These are phyloP conservation scores for Phytophthora colocasiae DNA, from an alignment of 352 stramenopile genomes.

Conservation along the genomic window DNA sequence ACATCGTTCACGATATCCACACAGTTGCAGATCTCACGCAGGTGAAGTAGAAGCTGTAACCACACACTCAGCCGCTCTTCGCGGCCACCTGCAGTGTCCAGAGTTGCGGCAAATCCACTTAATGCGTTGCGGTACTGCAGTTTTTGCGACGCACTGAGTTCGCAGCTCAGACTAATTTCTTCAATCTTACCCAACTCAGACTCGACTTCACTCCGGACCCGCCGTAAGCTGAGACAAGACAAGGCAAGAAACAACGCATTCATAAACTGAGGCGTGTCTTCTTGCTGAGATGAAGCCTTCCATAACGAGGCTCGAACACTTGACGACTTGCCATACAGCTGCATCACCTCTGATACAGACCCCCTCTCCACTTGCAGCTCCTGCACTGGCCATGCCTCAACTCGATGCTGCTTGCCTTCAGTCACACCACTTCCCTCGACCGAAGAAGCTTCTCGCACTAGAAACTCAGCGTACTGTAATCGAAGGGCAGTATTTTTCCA, in stretches of 20 bases:
- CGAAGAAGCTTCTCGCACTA: constrained; percentile 39
- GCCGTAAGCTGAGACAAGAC: constrained; percentile 68
- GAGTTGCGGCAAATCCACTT: constrained; percentile 56
- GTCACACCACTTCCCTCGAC: constrained; percentile 1
- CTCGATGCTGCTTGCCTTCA: constrained; percentile 26
- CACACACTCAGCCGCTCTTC: constrained; percentile 70
- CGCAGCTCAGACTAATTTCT: constrained; percentile 79
- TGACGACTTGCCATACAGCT: constrained; percentile 54
- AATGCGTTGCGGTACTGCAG: constrained; percentile 76
- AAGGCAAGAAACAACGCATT: constrained; percentile 58
- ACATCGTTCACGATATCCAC: constrained; percentile 80
- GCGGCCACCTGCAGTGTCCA: constrained; percentile 39
- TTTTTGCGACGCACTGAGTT: constrained; percentile 58
- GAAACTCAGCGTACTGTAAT: constrained; percentile 59
- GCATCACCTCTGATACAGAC: constrained; percentile 50
- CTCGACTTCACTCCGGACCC: constrained; percentile 82
- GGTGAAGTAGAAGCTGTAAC: constrained; percentile 68
- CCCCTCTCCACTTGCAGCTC: constrained; percentile 52
- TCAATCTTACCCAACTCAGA: constrained; percentile 81
- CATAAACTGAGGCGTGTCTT: constrained; percentile 41
- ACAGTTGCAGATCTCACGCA: constrained; percentile 84
- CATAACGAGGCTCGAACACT: constrained; percentile 50
- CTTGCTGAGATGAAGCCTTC: constrained; percentile 45
- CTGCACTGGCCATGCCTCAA: constrained; percentile 34
- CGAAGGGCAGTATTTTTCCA: constrained; percentile 55